Evolutionary conservation across 805 yeast genomes (phyloP).

Genomic region (Schizosaccharomyces octosporus): DNA sequence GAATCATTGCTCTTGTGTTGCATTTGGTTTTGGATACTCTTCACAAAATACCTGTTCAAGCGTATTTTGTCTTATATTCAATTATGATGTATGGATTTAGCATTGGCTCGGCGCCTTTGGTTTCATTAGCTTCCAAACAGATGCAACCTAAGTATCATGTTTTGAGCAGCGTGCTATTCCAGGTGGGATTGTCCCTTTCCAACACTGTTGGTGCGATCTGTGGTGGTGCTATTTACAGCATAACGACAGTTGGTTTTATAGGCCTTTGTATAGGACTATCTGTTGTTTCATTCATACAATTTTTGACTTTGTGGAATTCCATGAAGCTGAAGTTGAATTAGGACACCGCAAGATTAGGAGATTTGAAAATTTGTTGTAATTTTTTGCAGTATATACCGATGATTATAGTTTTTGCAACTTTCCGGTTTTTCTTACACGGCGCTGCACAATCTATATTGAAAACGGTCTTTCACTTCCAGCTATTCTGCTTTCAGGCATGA

Average conservation of each 20-base stretch:
- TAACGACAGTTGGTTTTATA: neutral
- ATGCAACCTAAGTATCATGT: neutral
- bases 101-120: neutral
- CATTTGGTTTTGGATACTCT: neutral
- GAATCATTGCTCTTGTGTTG: neutral
- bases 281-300: no score
- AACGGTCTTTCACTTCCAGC: no score
- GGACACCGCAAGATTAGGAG: no score
- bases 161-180: neutral
- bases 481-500: no score
- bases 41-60: neutral
- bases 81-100: neutral
- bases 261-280: no score
- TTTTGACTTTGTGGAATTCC: no score
- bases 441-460: no score
- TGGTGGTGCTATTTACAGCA: neutral
- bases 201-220: neutral
- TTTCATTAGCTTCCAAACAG: neutral
- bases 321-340: no score
- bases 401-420: no score
- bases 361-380: no score
- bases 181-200: neutral
- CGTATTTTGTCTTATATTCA: neutral
- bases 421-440: no score
- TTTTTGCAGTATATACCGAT: no score